Evolutionary conservation across 306 rosid genomes (phyloP).

Genomic region (Trifolium subterraneum): DNA sequence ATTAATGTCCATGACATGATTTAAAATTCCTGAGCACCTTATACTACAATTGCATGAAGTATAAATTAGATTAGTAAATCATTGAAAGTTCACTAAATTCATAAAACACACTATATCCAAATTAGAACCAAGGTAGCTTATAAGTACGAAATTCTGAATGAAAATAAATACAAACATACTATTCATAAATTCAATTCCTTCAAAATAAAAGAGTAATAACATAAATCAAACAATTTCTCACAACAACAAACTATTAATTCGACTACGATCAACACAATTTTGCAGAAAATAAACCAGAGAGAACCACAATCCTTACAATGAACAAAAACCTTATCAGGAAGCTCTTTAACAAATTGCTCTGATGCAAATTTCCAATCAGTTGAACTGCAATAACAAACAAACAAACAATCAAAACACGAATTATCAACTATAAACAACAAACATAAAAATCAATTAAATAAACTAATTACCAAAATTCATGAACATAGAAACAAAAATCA

Average conservation of each 20-base stretch:
- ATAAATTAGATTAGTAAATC: neutral
- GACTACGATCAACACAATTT: conserved; percentile 31
- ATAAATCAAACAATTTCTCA: conserved; percentile 5
- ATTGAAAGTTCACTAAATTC: neutral
- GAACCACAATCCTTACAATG: conserved; percentile 65
- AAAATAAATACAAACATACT: neutral
- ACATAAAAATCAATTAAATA: conserved; percentile 13
- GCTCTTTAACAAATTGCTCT: conserved; percentile 76
- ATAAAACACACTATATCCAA: neutral
- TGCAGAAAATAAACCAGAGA: conserved; percentile 3
- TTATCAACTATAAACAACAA: conserved; percentile 23
- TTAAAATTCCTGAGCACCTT: conserved; percentile 22
- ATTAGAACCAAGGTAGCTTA: neutral
- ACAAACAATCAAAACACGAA: conserved; percentile 36
- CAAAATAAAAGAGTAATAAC: neutral
- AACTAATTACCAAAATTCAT: conserved; percentile 3
- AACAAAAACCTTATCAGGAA: conserved; percentile 83
- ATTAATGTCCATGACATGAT: neutral
- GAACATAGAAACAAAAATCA: conserved; percentile 25
- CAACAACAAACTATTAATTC: conserved; percentile 1
- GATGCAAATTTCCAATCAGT: conserved; percentile 95
- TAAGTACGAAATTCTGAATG: neutral
- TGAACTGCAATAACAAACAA: conserved; percentile 59
- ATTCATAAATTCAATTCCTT: neutral
- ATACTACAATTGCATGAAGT: neutral